Evolutionary conservation across 1,284 basidiomycete genomes (phyloP).

Genomic region (Ganoderma multipileum): DNA sequence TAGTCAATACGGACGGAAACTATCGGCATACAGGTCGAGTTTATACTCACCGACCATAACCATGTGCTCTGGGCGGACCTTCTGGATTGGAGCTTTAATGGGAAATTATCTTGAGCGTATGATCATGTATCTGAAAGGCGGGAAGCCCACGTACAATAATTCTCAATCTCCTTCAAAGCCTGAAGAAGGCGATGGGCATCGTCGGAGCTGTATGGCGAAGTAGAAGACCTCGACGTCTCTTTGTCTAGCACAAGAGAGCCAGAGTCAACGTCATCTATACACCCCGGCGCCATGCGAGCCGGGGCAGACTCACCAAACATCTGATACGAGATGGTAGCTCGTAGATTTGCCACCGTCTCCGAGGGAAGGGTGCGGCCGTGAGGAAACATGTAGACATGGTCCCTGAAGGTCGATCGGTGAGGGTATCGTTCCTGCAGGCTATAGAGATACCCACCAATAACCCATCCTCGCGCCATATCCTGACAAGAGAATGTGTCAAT

Average conservation of each 20-base stretch:
- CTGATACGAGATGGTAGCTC: slow-evolving; percentile 7
- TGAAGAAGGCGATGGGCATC: slow-evolving; percentile 20
- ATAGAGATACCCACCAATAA: background rate
- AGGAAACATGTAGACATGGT: slow-evolving; percentile 32
- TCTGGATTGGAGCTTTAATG: no score
- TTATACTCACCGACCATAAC: background rate
- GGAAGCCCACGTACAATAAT: background rate
- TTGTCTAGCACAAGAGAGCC: slow-evolving; percentile 24
- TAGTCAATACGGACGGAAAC: background rate
- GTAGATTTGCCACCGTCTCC: slow-evolving; percentile 9
- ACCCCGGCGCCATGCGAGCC: no score
- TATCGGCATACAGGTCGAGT: background rate
- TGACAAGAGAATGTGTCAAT: background rate
- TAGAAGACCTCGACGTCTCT: slow-evolving; percentile 30
- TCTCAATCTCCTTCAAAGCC: slow-evolving; percentile 12
- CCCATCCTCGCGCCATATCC: background rate
- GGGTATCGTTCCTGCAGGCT: background rate
- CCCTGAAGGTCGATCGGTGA: slow-evolving; percentile 13
- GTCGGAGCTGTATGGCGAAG: slow-evolving; percentile 19
- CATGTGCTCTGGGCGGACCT: background rate
- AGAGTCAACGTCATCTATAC: no score
- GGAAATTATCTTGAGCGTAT: background rate
- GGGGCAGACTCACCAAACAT: slow-evolving; percentile 18
- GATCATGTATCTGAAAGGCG: background rate
- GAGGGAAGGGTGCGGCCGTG: slow-evolving; percentile 4